phyloP scores from a whole-genome alignment of 805 yeast genomes.

The Alloascoidea africana region DNA sequence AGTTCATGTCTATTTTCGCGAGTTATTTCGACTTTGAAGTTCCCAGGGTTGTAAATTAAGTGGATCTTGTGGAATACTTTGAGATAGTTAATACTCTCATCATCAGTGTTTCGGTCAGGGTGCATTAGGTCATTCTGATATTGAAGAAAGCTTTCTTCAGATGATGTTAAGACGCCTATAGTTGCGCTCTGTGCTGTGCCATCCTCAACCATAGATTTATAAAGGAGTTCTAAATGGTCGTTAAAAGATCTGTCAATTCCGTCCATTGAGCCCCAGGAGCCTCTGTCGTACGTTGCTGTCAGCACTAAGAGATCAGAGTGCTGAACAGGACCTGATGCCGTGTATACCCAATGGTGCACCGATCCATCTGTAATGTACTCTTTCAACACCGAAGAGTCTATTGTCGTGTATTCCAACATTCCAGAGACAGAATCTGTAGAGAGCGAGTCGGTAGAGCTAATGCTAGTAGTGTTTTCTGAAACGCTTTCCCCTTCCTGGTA shows the following conservation, averaged over 20 bases:
- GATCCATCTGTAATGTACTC: too few relatives aligned
- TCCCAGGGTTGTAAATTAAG: neutral
- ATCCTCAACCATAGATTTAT: neutral
- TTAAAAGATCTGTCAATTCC: neutral
- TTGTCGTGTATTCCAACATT: too few relatives aligned
- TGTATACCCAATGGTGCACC: too few relatives aligned
- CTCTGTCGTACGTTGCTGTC: conserved; percentile 1
- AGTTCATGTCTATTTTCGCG: neutral
- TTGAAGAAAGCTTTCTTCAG: neutral
- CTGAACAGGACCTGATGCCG: too few relatives aligned
- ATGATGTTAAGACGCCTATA: neutral
- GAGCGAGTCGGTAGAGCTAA: too few relatives aligned
- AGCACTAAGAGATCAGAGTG: neutral
- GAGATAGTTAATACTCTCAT: too few relatives aligned
- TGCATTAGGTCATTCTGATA: neutral
- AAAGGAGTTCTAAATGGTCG: neutral
- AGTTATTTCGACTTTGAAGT: neutral
- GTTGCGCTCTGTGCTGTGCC: neutral
- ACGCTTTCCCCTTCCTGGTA: too few relatives aligned
- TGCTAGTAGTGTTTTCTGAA: too few relatives aligned
- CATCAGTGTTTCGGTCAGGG: too few relatives aligned
- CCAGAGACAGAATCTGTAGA: too few relatives aligned
- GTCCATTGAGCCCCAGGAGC: neutral
- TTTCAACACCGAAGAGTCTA: too few relatives aligned
- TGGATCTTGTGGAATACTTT: neutral